Evolutionary conservation across 1,284 basidiomycete species (phyloP).

Genomic region (Fistulina hepatica): DNA sequence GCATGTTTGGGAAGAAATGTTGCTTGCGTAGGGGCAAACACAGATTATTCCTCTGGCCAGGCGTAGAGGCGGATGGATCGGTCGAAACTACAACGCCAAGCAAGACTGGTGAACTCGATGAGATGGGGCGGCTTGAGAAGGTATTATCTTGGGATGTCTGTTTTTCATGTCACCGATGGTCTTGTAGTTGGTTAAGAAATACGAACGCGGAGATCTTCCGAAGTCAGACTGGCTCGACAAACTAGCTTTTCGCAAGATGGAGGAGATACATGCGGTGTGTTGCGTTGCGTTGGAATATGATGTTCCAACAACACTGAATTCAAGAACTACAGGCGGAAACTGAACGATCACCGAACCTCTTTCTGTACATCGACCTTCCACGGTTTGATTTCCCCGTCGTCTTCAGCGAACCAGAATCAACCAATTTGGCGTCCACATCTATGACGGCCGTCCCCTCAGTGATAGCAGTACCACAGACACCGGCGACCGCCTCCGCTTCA

Average conservation of each 20-base stretch:
- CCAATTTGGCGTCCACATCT: conserved; percentile 8
- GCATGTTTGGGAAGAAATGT: conserved; percentile 88
- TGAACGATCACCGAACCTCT: conserved; percentile 81
- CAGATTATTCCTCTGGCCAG: conserved; percentile 76
- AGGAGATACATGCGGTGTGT: conserved; percentile 70
- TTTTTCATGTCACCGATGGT: not conserved
- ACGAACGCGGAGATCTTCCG: conserved; percentile 88
- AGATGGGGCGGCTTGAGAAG: conserved; percentile 92
- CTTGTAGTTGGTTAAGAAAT: conserved; percentile 83
- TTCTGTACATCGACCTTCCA: conserved; percentile 91
- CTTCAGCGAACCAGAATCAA: conserved; percentile 74
- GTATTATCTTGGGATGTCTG: conserved; percentile 35
- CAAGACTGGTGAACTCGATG: conserved; percentile 70
- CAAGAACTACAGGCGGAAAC: conserved; percentile 56
- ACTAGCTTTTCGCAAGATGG: conserved; percentile 87
- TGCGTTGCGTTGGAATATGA: not conserved
- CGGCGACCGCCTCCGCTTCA: conserved; percentile 38
- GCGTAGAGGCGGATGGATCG: conserved; percentile 75
- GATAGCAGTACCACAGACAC: conserved; percentile 31
- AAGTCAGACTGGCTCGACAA: conserved; percentile 96
- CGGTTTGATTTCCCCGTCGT: conserved; percentile 99
- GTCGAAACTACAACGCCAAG: conserved; percentile 78
- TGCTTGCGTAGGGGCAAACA: conserved; percentile 89
- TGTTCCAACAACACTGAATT: not conserved
- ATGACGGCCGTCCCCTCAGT: conserved; percentile 20